Base-by-base conservation (phyloP, 2,329 filamentous ascomycete genomes). In the Fusarium subglutinans region DNA sequence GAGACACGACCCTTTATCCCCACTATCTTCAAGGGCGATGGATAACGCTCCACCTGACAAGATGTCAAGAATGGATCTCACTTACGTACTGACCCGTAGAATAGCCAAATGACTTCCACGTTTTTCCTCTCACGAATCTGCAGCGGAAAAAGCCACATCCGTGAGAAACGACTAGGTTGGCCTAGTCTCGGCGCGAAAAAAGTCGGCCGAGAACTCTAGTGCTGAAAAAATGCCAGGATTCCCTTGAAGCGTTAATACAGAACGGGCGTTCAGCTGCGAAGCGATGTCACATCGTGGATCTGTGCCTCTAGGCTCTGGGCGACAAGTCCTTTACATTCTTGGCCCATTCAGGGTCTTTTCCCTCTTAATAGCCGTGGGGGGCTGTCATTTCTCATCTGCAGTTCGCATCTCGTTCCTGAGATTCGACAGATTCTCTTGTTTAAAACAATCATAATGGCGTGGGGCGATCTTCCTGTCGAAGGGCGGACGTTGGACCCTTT, bases 401-500 rank as follows among this genome's bases (percentile, higher is more conserved):
- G 30, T 37, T 41, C 53, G 59, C 59, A 47, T 44, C 47, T 59
- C 53, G 37, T 41, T 28, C 33, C 38, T 37, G 17, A 28, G 40
- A 17, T 55, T 43, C 41, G 20, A 43, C 22, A 22, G 47, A 14
- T 33, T 44, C 30, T 30, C 10, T 38, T 26, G 33, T 30, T 18
- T n/a, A 4, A 30, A 15, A 18, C 17, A 8, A 28, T 33, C 13
- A 65, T n/a, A 55, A 78, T 81, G 80, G 74, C 73, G 24, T 73
- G 71, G 73, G 79, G 72, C 20, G 63, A 77, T 17, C 61, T 80
- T 28, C 43, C 71, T 15, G 8, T 22, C 7, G 75, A 77, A 24
- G 65, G 74, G 43, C 77, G 67, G 35, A 79, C 79, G 13, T 72
- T 82, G 38, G 55, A 57, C 12, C 77, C 79, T 10, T 56, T 82